These are phyloP conservation scores for Linderniella brevidens DNA, from an alignment of 257 asterid species.

Conservation along the genomic window DNA sequence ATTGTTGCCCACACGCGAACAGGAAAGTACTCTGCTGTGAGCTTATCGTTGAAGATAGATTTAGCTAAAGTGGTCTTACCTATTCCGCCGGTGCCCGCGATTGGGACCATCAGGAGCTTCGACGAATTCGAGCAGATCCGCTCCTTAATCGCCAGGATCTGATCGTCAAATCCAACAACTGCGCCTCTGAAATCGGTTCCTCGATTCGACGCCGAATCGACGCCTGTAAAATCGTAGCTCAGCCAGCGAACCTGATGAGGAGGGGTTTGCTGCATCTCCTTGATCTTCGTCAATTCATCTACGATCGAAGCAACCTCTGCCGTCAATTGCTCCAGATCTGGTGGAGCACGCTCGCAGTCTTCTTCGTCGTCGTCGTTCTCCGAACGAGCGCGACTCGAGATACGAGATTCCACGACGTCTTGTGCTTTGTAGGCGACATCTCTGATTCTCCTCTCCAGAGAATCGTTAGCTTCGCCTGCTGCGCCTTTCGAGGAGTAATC, in stretches of 20 bases:
- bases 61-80: slow-evolving; percentile 16
- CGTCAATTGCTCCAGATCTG: background rate
- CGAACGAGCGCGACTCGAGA: background rate
- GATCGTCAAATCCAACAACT: slow-evolving; percentile 9
- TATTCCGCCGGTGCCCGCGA: slow-evolving; percentile 11
- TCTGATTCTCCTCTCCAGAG: background rate
- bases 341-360: no score
- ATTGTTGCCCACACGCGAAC: slow-evolving; percentile 11
- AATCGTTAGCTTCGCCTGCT: background rate
- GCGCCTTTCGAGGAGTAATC: background rate
- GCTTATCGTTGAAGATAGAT: slow-evolving; percentile 5
- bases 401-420: background rate
- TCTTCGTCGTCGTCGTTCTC: no score
- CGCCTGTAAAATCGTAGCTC: background rate
- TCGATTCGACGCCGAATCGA: no score
- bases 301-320: background rate
- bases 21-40: slow-evolving; percentile 5
- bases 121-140: slow-evolving; percentile 6
- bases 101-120: slow-evolving; percentile 8
- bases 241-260: background rate
- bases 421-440: background rate
- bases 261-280: background rate
- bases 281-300: background rate
- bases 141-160: slow-evolving; percentile 6
- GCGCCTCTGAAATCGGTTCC: background rate